A percentile compares a stretch with the other conserved stretches of the same genome.
These are phyloP conservation scores for Barnettozyma wickerhamii DNA, from an alignment of 805 yeast genomes.

Conservation along the genomic window DNA sequence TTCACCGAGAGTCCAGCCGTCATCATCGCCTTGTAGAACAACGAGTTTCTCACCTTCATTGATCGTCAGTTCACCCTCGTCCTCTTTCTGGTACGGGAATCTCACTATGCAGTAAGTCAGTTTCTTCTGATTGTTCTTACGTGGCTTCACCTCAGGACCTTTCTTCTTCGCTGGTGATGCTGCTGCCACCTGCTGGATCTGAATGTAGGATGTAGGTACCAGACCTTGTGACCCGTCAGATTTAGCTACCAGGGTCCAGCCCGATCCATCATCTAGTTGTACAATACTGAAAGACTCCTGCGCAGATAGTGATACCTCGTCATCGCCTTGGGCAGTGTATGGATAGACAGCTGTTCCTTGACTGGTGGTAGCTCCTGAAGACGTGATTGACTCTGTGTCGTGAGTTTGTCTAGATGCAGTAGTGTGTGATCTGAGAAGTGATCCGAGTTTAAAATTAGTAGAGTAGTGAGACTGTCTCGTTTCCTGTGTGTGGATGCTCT, in stretches of 20 bases:
- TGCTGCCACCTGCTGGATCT: conserved; percentile 30
- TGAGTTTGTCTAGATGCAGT: conserved; percentile 8
- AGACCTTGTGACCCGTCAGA: conserved; percentile 55
- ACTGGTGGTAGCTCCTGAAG: conserved; percentile 19
- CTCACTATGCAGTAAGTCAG: conserved; percentile 17
- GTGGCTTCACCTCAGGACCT: conserved; percentile 22
- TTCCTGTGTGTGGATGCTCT: conserved; percentile 19
- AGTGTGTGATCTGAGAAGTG: conserved; percentile 17
- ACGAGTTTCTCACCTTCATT: conserved; percentile 68
- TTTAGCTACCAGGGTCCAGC: conserved; percentile 76
- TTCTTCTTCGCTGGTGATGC: conserved; percentile 10
- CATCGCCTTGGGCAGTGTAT: conserved; percentile 57
- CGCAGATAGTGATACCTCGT: conserved; percentile 58
- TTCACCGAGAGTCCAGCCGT: conserved; percentile 97
- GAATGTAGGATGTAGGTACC: conserved; percentile 81
- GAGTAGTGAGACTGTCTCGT: conserved; percentile 3
- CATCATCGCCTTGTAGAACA: conserved; percentile 66
- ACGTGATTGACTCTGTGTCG: conserved; percentile 18
- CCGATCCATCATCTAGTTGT: conserved; percentile 74
- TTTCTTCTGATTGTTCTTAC: conserved; percentile 15
- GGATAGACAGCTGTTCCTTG: conserved; percentile 42
- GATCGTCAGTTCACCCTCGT: conserved; percentile 73
- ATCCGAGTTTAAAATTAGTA: conserved; percentile 16
- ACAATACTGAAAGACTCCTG: conserved; percentile 61
- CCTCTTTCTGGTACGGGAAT: conserved; percentile 35